phyloP scores from a whole-genome alignment of 345 rosid genomes.

The Chamaenerion angustifolium region DNA sequence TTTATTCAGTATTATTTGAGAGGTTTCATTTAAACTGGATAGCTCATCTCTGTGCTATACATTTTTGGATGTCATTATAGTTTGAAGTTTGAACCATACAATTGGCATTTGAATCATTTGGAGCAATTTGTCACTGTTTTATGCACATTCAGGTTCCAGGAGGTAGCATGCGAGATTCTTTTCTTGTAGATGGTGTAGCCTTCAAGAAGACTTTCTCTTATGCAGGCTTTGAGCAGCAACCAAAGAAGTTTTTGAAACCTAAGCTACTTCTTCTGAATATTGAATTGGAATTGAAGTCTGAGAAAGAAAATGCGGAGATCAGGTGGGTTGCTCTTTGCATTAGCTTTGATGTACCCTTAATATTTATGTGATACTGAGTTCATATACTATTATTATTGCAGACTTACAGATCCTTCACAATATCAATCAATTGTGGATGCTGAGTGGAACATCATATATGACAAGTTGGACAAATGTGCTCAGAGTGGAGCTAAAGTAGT shows the following conservation, averaged over 20 bases:
- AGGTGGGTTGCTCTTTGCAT: constrained; percentile 28
- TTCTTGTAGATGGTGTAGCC: constrained; percentile 94
- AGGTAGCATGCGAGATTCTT: constrained; percentile 93
- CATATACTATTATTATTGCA: constrained; percentile 12
- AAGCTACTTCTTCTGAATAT: constrained; percentile 75
- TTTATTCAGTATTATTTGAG: no score
- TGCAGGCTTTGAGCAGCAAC: constrained; percentile 99
- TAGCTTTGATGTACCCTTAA: neutral
- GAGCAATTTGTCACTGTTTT: constrained; percentile 1
- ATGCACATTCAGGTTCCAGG: constrained; percentile 65
- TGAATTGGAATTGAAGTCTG: constrained; percentile 92
- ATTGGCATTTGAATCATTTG: neutral
- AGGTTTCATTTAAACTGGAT: no score
- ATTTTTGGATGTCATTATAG: no score
- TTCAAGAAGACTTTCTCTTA: constrained; percentile 97
- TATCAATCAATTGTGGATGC: constrained; percentile 99
- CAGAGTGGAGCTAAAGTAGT: constrained; percentile 92
- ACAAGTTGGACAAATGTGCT: constrained; percentile 92
- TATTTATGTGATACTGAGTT: neutral
- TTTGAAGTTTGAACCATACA: no score
- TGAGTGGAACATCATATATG: constrained; percentile 98
- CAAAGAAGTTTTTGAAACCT: constrained; percentile 78
- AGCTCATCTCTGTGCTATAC: no score
- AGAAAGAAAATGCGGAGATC: constrained; percentile 98
- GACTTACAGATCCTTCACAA: constrained; percentile 90